Percentiles rank a stretch among this genome's conserved stretches.
These are phyloP conservation scores for Yamadazyma phyllophila DNA, from an alignment of 805 yeast genomes.

Conservation along the genomic window DNA sequence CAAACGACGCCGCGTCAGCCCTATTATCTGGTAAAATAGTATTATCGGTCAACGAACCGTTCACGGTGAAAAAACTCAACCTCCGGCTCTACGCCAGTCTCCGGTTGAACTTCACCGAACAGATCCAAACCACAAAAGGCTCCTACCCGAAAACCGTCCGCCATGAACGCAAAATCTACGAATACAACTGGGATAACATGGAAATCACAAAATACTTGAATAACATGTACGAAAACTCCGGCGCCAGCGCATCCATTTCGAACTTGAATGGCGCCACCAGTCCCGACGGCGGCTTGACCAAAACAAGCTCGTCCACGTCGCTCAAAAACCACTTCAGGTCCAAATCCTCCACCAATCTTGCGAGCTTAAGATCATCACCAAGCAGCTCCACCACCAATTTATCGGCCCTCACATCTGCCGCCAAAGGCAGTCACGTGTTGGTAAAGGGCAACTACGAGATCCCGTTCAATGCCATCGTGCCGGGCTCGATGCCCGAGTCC, in stretches of 20 bases:
- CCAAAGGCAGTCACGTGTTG: conserved; percentile 34
- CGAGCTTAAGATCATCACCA: conserved; percentile 13
- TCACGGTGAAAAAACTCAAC: conserved; percentile 60
- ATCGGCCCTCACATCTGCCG: conserved; percentile 6
- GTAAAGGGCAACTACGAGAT: conserved; percentile 82
- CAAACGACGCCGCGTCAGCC: conserved; percentile 74
- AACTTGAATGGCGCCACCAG: conserved; percentile 4
- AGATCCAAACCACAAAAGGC: conserved; percentile 46
- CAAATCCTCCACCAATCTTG: conserved; percentile 33
- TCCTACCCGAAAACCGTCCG: conserved; percentile 45
- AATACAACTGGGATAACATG: conserved; percentile 73
- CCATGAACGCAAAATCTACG: conserved; percentile 65
- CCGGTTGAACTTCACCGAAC: conserved; percentile 63
- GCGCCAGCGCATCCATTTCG: background rate
- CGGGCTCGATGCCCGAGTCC: conserved; percentile 83
- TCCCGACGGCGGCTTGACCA: conserved; percentile 23
- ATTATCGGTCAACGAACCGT: conserved; percentile 71
- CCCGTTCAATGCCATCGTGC: conserved; percentile 81
- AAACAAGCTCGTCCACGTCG: conserved; percentile 44
- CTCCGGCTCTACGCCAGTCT: conserved; percentile 67
- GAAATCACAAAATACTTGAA: conserved; percentile 47
- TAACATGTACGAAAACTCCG: conserved; percentile 26
- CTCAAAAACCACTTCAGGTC: conserved; percentile 33
- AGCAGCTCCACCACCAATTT: conserved; percentile 14
- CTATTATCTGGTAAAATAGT: conserved; percentile 76